Conservation (phyloP, 495 filamentous ascomycete species). For the Friedmanniomyces simplex region DNA sequence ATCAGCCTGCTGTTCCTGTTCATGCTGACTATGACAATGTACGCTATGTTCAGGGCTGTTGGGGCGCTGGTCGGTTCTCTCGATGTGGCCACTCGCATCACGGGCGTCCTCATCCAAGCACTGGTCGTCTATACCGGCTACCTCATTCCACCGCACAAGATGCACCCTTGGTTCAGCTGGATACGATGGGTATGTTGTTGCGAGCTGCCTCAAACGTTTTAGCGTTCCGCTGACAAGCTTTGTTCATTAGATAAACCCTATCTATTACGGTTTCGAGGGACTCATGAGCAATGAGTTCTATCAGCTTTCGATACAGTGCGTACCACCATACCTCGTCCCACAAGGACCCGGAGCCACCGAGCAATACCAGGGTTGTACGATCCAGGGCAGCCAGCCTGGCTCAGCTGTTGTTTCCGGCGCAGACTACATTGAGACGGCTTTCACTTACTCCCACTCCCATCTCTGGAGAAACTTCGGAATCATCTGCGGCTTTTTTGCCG, state of each 20-base stretch:
- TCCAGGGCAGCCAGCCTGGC: slow-evolving; percentile 12
- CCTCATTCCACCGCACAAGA: slow-evolving; percentile 44
- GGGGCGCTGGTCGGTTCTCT: slow-evolving; percentile 54
- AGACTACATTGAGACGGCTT: slow-evolving; percentile 30
- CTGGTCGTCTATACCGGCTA: slow-evolving; percentile 77
- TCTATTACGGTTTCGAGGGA: slow-evolving; percentile 51
- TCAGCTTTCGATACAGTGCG: slow-evolving; percentile 38
- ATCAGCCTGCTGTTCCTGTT: slow-evolving; percentile 55
- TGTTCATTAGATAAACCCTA: no score
- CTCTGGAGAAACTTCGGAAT: slow-evolving; percentile 12
- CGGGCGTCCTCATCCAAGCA: slow-evolving; percentile 52
- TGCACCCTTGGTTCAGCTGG: slow-evolving; percentile 66
- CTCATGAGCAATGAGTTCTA: slow-evolving; percentile 38
- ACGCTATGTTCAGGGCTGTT: slow-evolving; percentile 66
- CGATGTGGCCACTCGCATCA: slow-evolving; percentile 54
- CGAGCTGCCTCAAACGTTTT: no score
- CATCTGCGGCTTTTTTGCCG: slow-evolving; percentile 53
- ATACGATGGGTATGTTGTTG: slow-evolving; percentile 56
- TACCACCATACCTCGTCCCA: slow-evolving; percentile 39
- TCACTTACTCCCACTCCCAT: background rate
- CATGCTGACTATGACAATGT: slow-evolving; percentile 47
- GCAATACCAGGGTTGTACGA: slow-evolving; percentile 12
- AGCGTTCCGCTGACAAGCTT: no score
- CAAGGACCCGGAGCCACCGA: slow-evolving; percentile 39
- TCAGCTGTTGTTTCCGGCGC: slow-evolving; percentile 3